Evolutionary conservation across 768 basidiomycete species (phyloP), one percentile per base, ranked within the genome.

Genomic region (Termitomyces sp.): DNA sequence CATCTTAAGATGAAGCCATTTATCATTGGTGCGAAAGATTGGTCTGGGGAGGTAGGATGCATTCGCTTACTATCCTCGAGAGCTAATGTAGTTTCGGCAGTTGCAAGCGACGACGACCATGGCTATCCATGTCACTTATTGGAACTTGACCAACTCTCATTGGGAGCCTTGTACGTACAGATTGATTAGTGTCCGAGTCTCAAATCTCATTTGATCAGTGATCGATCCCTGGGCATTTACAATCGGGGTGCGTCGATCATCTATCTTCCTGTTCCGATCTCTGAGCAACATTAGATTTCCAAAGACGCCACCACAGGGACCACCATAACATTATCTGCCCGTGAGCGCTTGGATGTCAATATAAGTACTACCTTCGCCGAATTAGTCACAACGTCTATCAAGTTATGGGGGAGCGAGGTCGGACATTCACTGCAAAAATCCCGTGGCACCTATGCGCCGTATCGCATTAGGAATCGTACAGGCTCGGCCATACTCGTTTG

Each of bases 211-310:
- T 46, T 52, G n/a, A 31, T 50, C 44, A 91, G 89, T 99, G 51
- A 91, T 96, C 58, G 97, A 99, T 66, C 97, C 97, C 3, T 99
- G 96, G 95, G 88, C 85, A 16, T 89, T 97, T 60, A 85, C 86
- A 10, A 66, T 89, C 44, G 78, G 79, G 55, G 91, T 94, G 44
- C 18, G 33, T 59, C 27, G 25, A 16, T 25, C 27, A n/a, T 47
- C 11, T 13, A 22, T 36, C 33, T 15, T 45, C 23, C 7, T 50
- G 22, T 13, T 54, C 6, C 22, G 15, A 27, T 22, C 11, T n/a
- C 39, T 54, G 32, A 57, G 32, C 20, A 22, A 23, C 7, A 50
- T 20, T 56, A 90, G 90, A 70, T 83, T 33, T 67, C 73, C 10
- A 86, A 77, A 70, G 81, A 84, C 39, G 72, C 72, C 5, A 72